Base-by-base conservation (phyloP, 1,284 basidiomycete species). In the Mycosarcoma maydis region DNA sequence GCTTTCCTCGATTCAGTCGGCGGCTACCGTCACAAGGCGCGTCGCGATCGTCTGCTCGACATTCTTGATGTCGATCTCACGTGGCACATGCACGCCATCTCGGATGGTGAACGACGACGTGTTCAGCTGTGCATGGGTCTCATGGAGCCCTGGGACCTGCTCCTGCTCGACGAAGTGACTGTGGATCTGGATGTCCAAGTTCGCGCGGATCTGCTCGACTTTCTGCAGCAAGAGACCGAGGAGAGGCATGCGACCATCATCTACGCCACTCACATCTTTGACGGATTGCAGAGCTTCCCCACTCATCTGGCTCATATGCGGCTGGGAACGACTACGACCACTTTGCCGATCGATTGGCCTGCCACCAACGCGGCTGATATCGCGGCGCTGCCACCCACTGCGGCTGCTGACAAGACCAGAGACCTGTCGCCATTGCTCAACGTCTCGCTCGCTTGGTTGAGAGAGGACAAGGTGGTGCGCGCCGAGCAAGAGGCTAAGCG, bases 101-200 rank as follows among this genome's bases (percentile, higher is more conserved):
- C 92, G 16, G 96, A 99, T 80, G 96, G 96, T 38, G 96, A 98
- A 84, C 87, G 95, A 30, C 87, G 96, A 26, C 84, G 92, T 2
- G 94, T 98, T 4, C 96, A 99, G 83, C 88, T 98, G 22, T 92
- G 92, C 71, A 95, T 97, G 87, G 96, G 96, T 3, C 86, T 99
- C 22, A 98, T 99, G 96, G 87, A 87, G 22, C 90, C 92, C 30
- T 99, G 94, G 93, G 90, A 96, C 73, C 87, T 98, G 19, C 84
- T 99, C 5, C 85, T 98, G 5, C 87, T 98, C 8, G 95, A 98
- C 78, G 96, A 99, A 85, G 94, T 98, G 48, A 98, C 95, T 0
- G 96, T 98, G 29, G 96, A 99, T 82, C 85, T 99, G n/a, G 96
- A 99, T 76, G 94, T 98, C 6, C 87, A 98, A 34, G 96, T 99